A percentile compares a stretch with the other conserved stretches of the same genome.
These are phyloP conservation scores for Hypoxylon cercidicola DNA, from an alignment of 495 filamentous ascomycete genomes.

Conservation along the genomic window DNA sequence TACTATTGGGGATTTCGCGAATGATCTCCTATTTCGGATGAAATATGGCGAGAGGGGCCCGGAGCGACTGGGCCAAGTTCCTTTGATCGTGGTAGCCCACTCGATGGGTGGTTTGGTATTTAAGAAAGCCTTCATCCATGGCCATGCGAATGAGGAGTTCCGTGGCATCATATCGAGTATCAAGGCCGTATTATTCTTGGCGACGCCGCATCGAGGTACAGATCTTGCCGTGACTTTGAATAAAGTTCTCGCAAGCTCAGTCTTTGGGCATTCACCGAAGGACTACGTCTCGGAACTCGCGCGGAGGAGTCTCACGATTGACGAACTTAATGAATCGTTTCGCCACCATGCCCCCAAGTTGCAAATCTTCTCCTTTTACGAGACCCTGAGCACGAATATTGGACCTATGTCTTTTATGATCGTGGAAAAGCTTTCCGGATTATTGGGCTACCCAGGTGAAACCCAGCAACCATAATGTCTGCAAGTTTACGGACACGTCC, in stretches of 20 bases:
- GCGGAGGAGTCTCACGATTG: constrained; percentile 42
- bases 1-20: constrained; percentile 37
- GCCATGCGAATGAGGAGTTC: constrained; percentile 27
- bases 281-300: constrained; percentile 54
- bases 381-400: constrained; percentile 44
- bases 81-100: constrained; percentile 36
- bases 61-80: constrained; percentile 22
- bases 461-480: constrained; percentile 48
- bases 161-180: constrained; percentile 25
- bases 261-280: constrained; percentile 36
- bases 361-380: constrained; percentile 38
- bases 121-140: constrained; percentile 37
- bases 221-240: constrained; percentile 32
- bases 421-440: constrained; percentile 53
- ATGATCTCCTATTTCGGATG: constrained; percentile 36
- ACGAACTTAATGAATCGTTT: constrained; percentile 60
- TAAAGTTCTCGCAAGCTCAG: constrained; percentile 16
- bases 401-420: constrained; percentile 38
- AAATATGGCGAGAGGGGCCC: constrained; percentile 21
- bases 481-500: constrained; percentile 50
- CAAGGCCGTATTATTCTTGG: constrained; percentile 33
- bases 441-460: constrained; percentile 54
- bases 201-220: constrained; percentile 37
- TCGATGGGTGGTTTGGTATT: constrained; percentile 42
- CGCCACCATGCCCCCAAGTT: constrained; percentile 47